Percentiles rank a stretch among this genome's conserved stretches.
These are phyloP conservation scores for Heterobasidion irregulare DNA, from an alignment of 1,284 basidiomycete species.

Conservation along the genomic window DNA sequence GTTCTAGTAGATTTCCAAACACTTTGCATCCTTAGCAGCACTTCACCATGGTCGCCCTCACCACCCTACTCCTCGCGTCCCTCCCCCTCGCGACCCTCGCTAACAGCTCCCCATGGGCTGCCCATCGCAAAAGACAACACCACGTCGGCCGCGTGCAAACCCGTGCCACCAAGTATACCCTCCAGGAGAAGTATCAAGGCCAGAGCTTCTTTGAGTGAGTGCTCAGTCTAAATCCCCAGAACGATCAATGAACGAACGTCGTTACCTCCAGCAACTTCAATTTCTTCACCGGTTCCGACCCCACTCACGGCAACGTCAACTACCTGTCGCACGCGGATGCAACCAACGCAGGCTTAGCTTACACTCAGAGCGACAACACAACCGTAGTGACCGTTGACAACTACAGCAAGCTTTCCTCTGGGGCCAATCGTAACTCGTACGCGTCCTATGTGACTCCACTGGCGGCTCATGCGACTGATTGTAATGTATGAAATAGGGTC, in stretches of 20 bases:
- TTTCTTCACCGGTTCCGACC: slow-evolving; percentile 55
- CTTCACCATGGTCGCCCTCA: background rate
- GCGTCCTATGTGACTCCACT: slow-evolving; percentile 15
- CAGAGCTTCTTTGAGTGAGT: slow-evolving; percentile 24
- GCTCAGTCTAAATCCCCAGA: background rate
- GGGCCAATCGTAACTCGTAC: slow-evolving; percentile 58
- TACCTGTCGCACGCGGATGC: slow-evolving; percentile 43
- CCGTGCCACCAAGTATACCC: slow-evolving; percentile 15
- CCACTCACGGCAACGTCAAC: slow-evolving; percentile 57
- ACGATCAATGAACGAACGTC: background rate
- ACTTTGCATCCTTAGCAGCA: background rate
- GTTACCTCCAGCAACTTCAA: slow-evolving; percentile 41
- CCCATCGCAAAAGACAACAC: slow-evolving; percentile 9
- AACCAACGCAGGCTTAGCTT: slow-evolving; percentile 42
- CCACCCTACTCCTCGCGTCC: background rate
- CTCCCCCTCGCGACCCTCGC: background rate
- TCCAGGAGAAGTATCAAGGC: slow-evolving; percentile 31
- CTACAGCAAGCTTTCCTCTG: slow-evolving; percentile 36
- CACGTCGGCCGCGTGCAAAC: slow-evolving; percentile 7
- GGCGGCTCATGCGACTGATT: background rate
- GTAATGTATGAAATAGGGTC: slow-evolving; percentile 32
- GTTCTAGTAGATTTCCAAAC: background rate
- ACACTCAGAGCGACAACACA: slow-evolving; percentile 43
- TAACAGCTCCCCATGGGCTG: background rate
- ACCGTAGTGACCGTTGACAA: slow-evolving; percentile 60